Evolutionary conservation across 306 rosid species (phyloP), one percentile per base, ranked within the genome.

Genomic region (Casuarina equisetifolia): DNA sequence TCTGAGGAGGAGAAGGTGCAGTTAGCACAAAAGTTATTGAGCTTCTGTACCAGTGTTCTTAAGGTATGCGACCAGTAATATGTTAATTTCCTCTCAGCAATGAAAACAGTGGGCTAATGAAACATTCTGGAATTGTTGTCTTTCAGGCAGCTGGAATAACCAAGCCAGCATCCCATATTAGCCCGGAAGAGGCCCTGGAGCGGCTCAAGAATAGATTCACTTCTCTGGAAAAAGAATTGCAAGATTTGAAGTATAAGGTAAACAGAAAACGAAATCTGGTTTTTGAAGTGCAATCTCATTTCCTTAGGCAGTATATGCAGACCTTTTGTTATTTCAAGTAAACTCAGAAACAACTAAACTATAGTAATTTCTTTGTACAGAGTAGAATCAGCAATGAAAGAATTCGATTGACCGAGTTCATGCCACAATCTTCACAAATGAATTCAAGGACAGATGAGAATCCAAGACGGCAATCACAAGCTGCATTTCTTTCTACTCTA

Each of bases 111-210:
- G 75, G 59, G 42, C 63, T 8, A 82, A 64, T 40, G 57, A 38
- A 4, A 42, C 69, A 67, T 43, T 44, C 52, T 74, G 62, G 74
- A 48, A 12, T 13, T 46, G 13, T 44, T 52, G 5, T 51, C 4
- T 71, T 83, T 77, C 85, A 94, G 98, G 96, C 81, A 7, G 96
- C 97, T 75, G 98, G 98, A 89, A 82, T 90, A 72, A 76, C 85
- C 45, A 92, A 86, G 78, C 88, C 91, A 38, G 73, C 55, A 58
- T 61, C 89, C 4, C 88, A 86, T 16, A 63, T 89, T 77, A 78
- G 78, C 77, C 93, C 95, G 32, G 98, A 92, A 84, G 95, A 89
- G 71, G 97, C 91, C 48, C 85, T 92, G 11, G 89, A 89, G 69
- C 84, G 81, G 67, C 81, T 92, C 49, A 85, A 86, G 74, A 84